Conservation (phyloP, 805 yeast species). For the Ogataea salicorniae region DNA sequence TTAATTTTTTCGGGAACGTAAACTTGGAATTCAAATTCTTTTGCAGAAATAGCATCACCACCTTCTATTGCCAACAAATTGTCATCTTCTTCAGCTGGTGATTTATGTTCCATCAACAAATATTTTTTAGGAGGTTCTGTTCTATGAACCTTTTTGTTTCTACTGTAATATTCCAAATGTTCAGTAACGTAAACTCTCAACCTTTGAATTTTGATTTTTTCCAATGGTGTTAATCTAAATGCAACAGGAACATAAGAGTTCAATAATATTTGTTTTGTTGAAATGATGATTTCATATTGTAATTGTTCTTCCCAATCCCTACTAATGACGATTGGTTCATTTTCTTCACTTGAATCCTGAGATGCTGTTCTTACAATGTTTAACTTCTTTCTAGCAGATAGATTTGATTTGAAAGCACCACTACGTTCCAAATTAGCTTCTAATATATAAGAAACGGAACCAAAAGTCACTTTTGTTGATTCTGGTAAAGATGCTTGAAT, state of each 20-base stretch:
- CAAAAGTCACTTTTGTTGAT: slow-evolving; percentile 70
- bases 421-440: slow-evolving; percentile 67
- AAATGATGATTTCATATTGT: slow-evolving; percentile 84
- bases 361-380: slow-evolving; percentile 70
- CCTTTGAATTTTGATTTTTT: slow-evolving; percentile 81
- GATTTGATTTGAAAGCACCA: slow-evolving; percentile 81
- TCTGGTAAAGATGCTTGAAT: slow-evolving; percentile 82
- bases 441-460: slow-evolving; percentile 65
- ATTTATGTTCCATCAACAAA: slow-evolving; percentile 74
- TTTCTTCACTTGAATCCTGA: slow-evolving; percentile 75
- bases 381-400: slow-evolving; percentile 60
- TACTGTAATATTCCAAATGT: slow-evolving; percentile 84
- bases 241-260: slow-evolving; percentile 82
- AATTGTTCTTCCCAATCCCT: slow-evolving; percentile 93
- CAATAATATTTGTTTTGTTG: slow-evolving; percentile 81
- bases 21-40: slow-evolving; percentile 83
- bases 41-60: slow-evolving; percentile 53
- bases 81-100: slow-evolving; percentile 41
- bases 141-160: slow-evolving; percentile 80
- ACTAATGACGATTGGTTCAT: slow-evolving; percentile 87
- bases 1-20: slow-evolving; percentile 69
- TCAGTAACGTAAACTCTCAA: slow-evolving; percentile 84
- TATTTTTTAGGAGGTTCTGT: slow-evolving; percentile 86
- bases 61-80: slow-evolving; percentile 38
- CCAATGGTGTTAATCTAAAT: slow-evolving; percentile 78